Base-by-base conservation (phyloP, 495 filamentous ascomycete species). In the Aspergillus kassunensis region DNA sequence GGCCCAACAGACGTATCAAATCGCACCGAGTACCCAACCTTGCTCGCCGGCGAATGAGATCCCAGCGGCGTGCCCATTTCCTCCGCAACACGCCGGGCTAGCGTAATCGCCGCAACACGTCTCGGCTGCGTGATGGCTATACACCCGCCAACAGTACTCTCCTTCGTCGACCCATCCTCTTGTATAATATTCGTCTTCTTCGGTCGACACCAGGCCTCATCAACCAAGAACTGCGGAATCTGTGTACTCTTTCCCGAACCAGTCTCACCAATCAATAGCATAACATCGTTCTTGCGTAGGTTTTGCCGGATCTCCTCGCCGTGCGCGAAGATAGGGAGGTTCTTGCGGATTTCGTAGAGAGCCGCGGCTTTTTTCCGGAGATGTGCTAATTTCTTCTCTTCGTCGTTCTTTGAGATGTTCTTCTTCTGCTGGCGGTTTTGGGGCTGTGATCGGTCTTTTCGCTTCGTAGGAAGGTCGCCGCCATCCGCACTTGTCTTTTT, bases 181-280 rank as follows among this genome's bases (percentile, higher is more conserved):
- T 64, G 49, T 6, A 65, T 58, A 16, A 85, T 61, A 37, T 66
- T 78, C 19, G 80, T 73, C 27, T 65, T 79, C 39, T 71, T 74
- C 52, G 75, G 76, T 42, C 76, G 80, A 63, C 88, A 92, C 89
- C 92, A 97, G 18, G 78, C 67, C 56, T 96, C 88, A 24, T 85
- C 72, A 31, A 84, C 77, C 13, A 99, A 71, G 39, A 95, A 96
- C 56, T 97, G 95, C 0, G 91, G 92, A 10, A 96, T 86, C 65
- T 99, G 95, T 0, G 95, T 99, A 75, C 86, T 91, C 71, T 99
- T 99, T 60, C 95, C 95, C 30, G 87, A 91, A 65, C 95, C 95
- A 1, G 95, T 99, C 60, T 96, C 91, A 68, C 95, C 95, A 19
- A 92, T 84, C 24, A 99, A 72, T 0, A 99, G 73, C 47, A 97